Evolutionary conservation across 2,329 filamentous ascomycete species (phyloP), one percentile per base, ranked within the genome.

Genomic region (Tolypocladium endophyticum): DNA sequence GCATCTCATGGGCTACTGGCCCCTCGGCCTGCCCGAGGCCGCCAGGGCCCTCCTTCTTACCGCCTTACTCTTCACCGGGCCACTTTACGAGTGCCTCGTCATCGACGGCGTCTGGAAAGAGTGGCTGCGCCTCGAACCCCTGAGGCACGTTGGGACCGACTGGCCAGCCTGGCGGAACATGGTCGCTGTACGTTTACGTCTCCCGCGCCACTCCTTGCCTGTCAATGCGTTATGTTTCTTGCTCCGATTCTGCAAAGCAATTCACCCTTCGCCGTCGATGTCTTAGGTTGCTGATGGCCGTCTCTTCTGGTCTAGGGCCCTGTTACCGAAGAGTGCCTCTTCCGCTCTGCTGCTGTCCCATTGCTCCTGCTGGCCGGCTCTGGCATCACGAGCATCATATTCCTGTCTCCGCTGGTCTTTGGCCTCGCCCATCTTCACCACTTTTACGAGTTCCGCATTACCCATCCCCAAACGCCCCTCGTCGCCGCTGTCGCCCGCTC

Each of bases 341-440:
- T 97, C 79, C 89, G 94, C 69, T 91, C 90, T 4, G 85, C 92
- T 65, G 87, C 92, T 58, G 82, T 97, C 45, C 89, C 93, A 2
- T 80, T 97, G 14, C 87, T 97, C 69, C 77, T 97, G 36, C 78
- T 92, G 56, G 86, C 91, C 25, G 81, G 81, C 53, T 77, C 85
- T 57, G 79, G 81, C 52, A 68, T 79, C 35, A 64, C 69, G 3
- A 77, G 77, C 47, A 91, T 90, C 64, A 83, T 96, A 68, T 91
- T 96, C 74, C 76, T 90, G 14, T 90, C 90, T 1, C 93, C 93
- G 8, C 77, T 97, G 14, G 87, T 96, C 72, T 97, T 97, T 70
- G 93, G 93, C 57, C 85, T 96, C 53, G 92, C 94, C 9, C 94
- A 99, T 75, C 75, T 96, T 55, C 93, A 99, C 74, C 94, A 99